phyloP scores from a whole-genome alignment of 2,329 filamentous ascomycete genomes.

The Cladophialophora yegresii region DNA sequence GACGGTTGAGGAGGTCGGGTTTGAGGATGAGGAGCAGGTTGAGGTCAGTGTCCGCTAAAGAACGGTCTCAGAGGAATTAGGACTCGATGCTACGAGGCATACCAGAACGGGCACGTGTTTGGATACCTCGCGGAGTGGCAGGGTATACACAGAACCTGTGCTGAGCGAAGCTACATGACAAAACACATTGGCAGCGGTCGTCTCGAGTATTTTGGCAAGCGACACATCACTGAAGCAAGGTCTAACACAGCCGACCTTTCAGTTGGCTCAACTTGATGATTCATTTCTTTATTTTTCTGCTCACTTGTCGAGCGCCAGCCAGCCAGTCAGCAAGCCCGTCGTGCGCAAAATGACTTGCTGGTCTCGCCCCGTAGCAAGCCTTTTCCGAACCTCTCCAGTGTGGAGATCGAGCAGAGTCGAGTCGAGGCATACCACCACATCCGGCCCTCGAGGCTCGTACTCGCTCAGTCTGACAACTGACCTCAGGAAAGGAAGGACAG shows the following conservation, averaged over 20 bases:
- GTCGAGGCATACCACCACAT: not conserved
- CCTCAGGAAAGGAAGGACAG: not conserved
- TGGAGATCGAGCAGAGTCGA: not conserved
- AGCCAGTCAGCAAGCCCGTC: not conserved
- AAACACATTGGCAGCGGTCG: not conserved
- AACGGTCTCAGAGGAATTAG: not conserved
- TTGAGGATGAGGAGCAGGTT: slow-evolving; percentile 72
- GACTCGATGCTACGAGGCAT: not conserved
- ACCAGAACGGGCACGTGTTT: not conserved
- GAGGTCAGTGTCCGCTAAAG: slow-evolving; percentile 68
- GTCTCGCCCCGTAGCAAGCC: not conserved
- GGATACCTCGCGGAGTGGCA: not conserved
- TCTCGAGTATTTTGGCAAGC: no score
- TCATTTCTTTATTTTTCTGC: not conserved
- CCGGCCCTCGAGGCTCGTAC: not conserved
- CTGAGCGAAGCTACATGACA: not conserved
- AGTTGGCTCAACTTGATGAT: slow-evolving; percentile 1
- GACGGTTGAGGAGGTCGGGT: slow-evolving; percentile 66
- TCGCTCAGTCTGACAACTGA: not conserved
- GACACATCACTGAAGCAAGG: no score
- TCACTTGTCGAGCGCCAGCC: not conserved
- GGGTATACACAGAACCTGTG: not conserved
- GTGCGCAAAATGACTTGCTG: not conserved
- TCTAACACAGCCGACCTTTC: not conserved
- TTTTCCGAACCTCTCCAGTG: not conserved